Conservation (phyloP, 2,329 filamentous ascomycete species). For the Botryotinia calthae region DNA sequence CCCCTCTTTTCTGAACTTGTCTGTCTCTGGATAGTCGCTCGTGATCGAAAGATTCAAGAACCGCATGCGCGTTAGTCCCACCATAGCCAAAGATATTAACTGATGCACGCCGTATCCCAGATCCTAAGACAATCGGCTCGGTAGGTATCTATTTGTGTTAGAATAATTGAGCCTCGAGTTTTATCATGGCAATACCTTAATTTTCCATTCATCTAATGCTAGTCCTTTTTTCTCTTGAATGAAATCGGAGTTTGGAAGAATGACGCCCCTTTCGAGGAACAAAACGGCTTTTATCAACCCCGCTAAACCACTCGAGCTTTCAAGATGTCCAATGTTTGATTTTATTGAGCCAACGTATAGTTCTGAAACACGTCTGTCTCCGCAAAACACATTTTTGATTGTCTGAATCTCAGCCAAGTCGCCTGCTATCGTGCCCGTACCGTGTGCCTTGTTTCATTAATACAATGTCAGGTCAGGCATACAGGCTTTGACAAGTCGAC, state of each 20-base stretch:
- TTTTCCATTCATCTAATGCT: constrained; percentile 34
- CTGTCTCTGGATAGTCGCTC: background rate
- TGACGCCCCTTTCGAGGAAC: constrained; percentile 36
- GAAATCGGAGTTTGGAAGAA: constrained; percentile 33
- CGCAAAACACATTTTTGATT: constrained; percentile 17
- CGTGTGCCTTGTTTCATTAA: constrained; percentile 23
- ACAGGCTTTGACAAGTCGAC: background rate
- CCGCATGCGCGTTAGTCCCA: constrained; percentile 29
- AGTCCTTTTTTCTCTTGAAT: constrained; percentile 8
- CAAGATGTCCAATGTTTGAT: constrained; percentile 35
- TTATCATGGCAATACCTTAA: constrained; percentile 38
- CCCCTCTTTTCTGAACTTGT: background rate
- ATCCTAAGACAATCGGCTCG: constrained; percentile 6
- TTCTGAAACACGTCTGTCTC: background rate
- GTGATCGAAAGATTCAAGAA: constrained; percentile 20
- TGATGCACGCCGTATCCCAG: constrained; percentile 20
- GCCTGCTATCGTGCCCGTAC: constrained; percentile 26
- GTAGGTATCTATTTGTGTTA: background rate
- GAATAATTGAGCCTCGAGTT: background rate
- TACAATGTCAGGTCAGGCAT: background rate
- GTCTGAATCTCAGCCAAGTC: constrained; percentile 26
- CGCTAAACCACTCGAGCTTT: constrained; percentile 28
- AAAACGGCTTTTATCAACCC: constrained; percentile 28
- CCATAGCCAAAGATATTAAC: constrained; percentile 35
- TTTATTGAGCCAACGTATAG: constrained; percentile 30